Base-by-base conservation (phyloP, 2,329 filamentous ascomycete genomes). In the Ascochyta pisi region DNA sequence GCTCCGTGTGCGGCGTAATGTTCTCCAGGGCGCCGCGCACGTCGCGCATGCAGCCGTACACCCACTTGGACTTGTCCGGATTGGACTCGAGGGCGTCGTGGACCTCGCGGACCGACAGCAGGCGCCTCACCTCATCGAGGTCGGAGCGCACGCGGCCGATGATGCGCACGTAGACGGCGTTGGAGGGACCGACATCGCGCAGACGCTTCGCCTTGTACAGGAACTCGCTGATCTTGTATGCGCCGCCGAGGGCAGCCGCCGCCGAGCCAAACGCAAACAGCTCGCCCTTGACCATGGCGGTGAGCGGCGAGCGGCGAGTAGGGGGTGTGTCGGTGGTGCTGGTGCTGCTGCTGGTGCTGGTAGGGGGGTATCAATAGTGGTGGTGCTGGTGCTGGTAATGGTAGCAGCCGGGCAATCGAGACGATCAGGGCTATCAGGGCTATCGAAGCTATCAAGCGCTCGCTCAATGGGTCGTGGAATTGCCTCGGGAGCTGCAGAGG, bases 161-260 rank as follows among this genome's bases (percentile, higher is more conserved):
- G 52, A 77, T 63, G 68, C 73, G 73, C 53, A 75, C 68, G 60
- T 75, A 77, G 65, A 76, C 73, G 35, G 67, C 71, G 45, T 76
- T 76, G 37, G 74, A 62, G 33, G 69, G 71, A 22, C 68, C 70
- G 48, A 77, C 74, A 37, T 77, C 73, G 26, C 68, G 66, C 24
- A 76, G 61, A 23, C 67, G 69, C 60, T 75, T 75, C 47, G 69
- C 71, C 39, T 70, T 70, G 61, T 68, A 63, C 24, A 75, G 54
- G 61, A 75, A 75, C 53, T 77, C 73, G 57, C 68, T 64, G 54
- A 75, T 56, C 61, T 76, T 77, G 68, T 76, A 76, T 58, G 70
- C 69, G 43, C 71, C 73, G 57, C 69, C 74, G 50, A 75, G 60
- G 26, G 73, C 73, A 26, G 64, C 64, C 33, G 66, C 69, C 42